Base-by-base conservation (phyloP, 1,284 basidiomycete species). In the Leccinum solheimii region DNA sequence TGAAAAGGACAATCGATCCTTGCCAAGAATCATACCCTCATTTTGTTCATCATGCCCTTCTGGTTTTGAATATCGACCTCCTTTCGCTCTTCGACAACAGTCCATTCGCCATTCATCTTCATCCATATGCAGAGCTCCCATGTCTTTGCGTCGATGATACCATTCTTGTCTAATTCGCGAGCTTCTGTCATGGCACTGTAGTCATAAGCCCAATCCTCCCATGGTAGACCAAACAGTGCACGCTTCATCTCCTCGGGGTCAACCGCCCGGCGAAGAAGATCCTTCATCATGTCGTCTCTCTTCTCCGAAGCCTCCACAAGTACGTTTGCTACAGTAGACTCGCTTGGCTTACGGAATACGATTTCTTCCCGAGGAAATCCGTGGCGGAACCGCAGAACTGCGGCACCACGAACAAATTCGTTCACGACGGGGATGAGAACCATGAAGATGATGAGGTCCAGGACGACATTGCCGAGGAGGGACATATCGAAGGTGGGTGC, bases 51-150 rank as follows among this genome's bases (percentile, higher is more conserved):
- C 72, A 73, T 64, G 14, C 66, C 73, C 27, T 63, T 36, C 53
- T 72, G 67, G 23, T 48, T 53, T 53, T 64, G 65, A 6, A 60
- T 40, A n/a, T 74, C 61, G 11, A 43, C 57, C 32, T 69, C 72
- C 56, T 63, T 64, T 27, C 66, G 67, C 36, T 76, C 70, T 51
- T 73, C 73, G 21, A 73, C 50, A 8, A 71, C 69, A 16, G 63
- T 62, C 72, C 72, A 73, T 4, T 66, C 61, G 1, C 68, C 69
- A 16, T 67, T 49, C 65, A 66, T 67, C 60, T 65, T 75, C 69
- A 76, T 76, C 74, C 74, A 73, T 19, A 75, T 71, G 49, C 69
- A 73, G 16, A 70, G 57, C 2, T 74, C 71, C 74, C 72, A 75
- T 26, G 63, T 72, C 52, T 64, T 65, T 23, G 63, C 62, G 3